phyloP scores from a whole-genome alignment of 1,284 basidiomycete genomes.

The Boletus mariae region DNA sequence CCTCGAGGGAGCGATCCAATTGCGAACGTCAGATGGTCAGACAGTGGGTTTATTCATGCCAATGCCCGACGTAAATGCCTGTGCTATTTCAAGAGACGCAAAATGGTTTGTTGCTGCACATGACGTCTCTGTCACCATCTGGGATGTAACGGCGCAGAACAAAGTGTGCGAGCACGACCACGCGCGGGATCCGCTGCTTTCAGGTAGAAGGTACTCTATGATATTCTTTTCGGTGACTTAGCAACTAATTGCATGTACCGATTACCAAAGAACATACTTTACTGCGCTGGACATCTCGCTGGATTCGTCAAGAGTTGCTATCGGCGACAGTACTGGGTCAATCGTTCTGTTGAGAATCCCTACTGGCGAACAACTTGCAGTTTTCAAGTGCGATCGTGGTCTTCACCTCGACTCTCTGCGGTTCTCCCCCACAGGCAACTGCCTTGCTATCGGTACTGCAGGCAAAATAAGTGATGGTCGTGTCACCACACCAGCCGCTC shows the following conservation, averaged over 20 bases:
- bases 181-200: not conserved
- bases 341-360: not conserved
- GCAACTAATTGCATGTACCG: not conserved
- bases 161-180: not conserved
- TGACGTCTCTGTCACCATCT: not conserved
- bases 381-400: not conserved
- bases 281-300: not conserved
- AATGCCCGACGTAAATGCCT: not conserved
- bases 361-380: not conserved
- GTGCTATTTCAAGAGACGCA: not conserved
- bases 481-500: not conserved
- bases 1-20: not conserved
- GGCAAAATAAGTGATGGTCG: not conserved
- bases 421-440: not conserved
- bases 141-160: not conserved
- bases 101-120: not conserved
- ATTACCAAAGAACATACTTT: not conserved
- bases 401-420: conserved; percentile 1
- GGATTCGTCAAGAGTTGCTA: not conserved
- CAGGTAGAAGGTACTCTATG: not conserved
- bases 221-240: not conserved
- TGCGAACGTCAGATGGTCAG: conserved; percentile 4
- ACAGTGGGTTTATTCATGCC: conserved; percentile 2
- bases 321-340: not conserved
- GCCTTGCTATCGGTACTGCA: not conserved